phyloP scores from a whole-genome alignment of 305 asterid species.

The Salvia sclarea region DNA sequence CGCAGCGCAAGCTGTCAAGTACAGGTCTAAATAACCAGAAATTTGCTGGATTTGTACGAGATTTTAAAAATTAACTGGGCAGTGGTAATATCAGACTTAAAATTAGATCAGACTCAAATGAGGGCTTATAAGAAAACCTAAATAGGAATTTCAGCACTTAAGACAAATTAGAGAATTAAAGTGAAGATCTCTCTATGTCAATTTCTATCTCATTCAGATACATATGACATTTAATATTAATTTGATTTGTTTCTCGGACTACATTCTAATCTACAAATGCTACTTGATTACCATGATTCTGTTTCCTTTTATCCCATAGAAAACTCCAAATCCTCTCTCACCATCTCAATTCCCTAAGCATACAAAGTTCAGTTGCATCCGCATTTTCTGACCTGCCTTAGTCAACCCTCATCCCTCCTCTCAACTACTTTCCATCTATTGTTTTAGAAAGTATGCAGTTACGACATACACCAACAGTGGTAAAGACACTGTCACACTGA shows the following conservation, averaged over 20 bases:
- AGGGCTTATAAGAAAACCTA: too few species aligned
- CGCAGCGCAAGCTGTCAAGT: neutral
- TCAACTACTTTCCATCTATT: neutral
- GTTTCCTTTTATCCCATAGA: neutral
- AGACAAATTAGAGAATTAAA: too few species aligned
- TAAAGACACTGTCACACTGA: neutral
- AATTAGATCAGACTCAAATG: too few species aligned
- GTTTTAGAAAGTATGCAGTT: neutral
- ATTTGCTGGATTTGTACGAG: neutral
- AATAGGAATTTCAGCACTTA: neutral
- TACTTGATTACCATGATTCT: constrained; percentile 6
- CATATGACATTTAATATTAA: neutral
- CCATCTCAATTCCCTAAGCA: constrained; percentile 17
- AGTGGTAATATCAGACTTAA: too few species aligned
- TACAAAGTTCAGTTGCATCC: neutral
- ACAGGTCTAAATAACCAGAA: neutral
- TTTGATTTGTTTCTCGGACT: neutral
- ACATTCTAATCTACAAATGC: neutral
- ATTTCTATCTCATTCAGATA: neutral
- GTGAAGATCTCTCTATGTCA: neutral
- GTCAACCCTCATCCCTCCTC: neutral
- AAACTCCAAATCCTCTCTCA: constrained; percentile 3
- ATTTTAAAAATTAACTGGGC: neutral
- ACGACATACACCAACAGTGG: neutral
- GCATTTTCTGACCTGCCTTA: neutral